Base-by-base conservation (phyloP, 495 filamentous ascomycete species). In the Xylaria sp. region DNA sequence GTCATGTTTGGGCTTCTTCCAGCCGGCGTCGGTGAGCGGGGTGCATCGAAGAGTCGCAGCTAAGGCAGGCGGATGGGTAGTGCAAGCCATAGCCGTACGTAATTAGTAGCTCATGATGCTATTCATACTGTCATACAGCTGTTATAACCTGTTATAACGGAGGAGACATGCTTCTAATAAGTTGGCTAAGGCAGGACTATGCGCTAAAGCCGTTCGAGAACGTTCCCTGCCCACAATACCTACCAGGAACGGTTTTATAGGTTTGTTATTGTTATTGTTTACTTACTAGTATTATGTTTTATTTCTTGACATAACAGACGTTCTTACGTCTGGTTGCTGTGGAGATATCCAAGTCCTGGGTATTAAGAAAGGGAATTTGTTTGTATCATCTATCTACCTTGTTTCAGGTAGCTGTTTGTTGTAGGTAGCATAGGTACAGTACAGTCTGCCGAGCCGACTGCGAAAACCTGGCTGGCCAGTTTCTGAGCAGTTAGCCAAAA, bases 1-100 rank as follows among this genome's bases (percentile, higher is more conserved):
- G 59, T 62, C 35, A 62, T 37, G 12, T 21, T 26, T 19, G 33
- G 52, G 67, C 67, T 62, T 68, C n/a, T 68, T 35, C 24, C 26
- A 1, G 64, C 64, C 48, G 35, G 64, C 35, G 37, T 68, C 66
- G 52, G 66, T 68, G 66, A 68, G 52, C 66, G 52, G 66, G 35
- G 50, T 62, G 59, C 37, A 33, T 46, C 33, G 43, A 19, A 52
- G 52, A 68, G 29, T 61, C 41, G 26, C 44, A 68, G n/a, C 31
- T 40, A 41, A 58, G 21, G 26, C 31, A 14, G 53, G 17, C 24
- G 53, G 29, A n/a, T n/a, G n/a, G 1, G 52, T 26, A 31, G 3
- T 33, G 55, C n/a, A 58, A 19, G 55, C 12, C n/a, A n/a, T n/a
- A n/a, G n/a, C 44, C n/a, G 57, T 59, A n/a, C 57, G n/a, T 59